These are phyloP conservation scores for Lepidopterella palustris DNA, from an alignment of 495 filamentous ascomycete genomes.

Conservation along the genomic window DNA sequence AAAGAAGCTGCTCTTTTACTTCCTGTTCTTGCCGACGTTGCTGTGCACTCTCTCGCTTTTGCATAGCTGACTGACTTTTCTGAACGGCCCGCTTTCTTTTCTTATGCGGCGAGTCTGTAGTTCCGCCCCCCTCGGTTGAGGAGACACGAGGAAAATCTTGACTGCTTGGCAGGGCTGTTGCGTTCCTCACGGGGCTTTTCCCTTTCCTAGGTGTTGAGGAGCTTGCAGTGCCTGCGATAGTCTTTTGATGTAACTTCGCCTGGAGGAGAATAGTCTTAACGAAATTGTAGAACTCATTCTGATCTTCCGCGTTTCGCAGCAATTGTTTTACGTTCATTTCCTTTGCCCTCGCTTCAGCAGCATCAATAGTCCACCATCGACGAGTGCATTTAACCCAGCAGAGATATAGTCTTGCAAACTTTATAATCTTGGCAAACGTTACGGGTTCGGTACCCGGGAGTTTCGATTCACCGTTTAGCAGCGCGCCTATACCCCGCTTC, in stretches of 20 bases:
- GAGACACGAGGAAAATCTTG: not conserved
- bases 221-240: too few species aligned
- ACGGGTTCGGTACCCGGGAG: slow-evolving; percentile 8
- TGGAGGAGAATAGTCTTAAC: not conserved
- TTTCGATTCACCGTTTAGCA: slow-evolving; percentile 8
- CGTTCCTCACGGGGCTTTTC: too few species aligned
- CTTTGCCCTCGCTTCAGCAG: not conserved
- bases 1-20: slow-evolving; percentile 43
- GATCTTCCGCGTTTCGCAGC: not conserved
- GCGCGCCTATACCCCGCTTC: slow-evolving; percentile 6
- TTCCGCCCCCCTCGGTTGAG: not conserved
- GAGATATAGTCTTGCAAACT: slow-evolving; percentile 18
- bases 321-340: not conserved
- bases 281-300: not conserved
- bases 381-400: slow-evolving; percentile 11
- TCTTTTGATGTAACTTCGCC: not conserved
- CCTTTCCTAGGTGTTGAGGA: too few species aligned
- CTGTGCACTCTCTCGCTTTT: slow-evolving; percentile 3
- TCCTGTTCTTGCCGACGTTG: not conserved
- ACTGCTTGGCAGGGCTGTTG: not conserved
- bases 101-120: slow-evolving; percentile 7
- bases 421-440: slow-evolving; percentile 14
- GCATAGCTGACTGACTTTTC: slow-evolving; percentile 3
- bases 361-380: not conserved
- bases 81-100: slow-evolving; percentile 16